Evolutionary conservation across 2,329 filamentous ascomycete genomes (phyloP).

Genomic region (Aspergillus sp.): DNA sequence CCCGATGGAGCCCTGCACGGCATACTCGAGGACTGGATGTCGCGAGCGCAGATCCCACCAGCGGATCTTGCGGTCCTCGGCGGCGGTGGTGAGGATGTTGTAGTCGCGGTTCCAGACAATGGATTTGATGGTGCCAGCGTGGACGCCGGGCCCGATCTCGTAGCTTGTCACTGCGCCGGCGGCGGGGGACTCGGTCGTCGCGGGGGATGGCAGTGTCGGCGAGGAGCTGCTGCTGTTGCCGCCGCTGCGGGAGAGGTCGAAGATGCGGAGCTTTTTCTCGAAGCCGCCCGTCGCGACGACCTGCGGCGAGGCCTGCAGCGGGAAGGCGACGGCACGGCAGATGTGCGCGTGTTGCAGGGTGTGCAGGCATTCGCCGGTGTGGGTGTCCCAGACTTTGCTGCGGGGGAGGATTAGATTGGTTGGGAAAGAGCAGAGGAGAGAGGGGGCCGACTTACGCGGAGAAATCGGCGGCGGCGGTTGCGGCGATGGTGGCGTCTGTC

Average conservation of each 20-base stretch:
- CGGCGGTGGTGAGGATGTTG: slow-evolving; percentile 85
- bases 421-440: slow-evolving; percentile 1
- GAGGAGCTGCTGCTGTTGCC: slow-evolving; percentile 35
- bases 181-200: slow-evolving; percentile 34
- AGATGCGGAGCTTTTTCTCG: slow-evolving; percentile 95
- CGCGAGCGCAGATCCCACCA: slow-evolving; percentile 89
- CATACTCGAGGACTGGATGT: slow-evolving; percentile 70
- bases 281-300: slow-evolving; percentile 88
- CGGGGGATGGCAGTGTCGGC: slow-evolving; percentile 37
- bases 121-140: slow-evolving; percentile 87
- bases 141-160: slow-evolving; percentile 82
- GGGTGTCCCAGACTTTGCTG: slow-evolving; percentile 96
- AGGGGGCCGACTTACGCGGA: slow-evolving; percentile 66
- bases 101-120: slow-evolving; percentile 91
- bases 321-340: slow-evolving; percentile 88
- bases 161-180: slow-evolving; percentile 62
- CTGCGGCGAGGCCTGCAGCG: slow-evolving; percentile 71
- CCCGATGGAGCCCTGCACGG: slow-evolving; percentile 80
- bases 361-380: slow-evolving; percentile 83
- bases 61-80: slow-evolving; percentile 83
- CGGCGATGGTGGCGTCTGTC: slow-evolving; percentile 80
- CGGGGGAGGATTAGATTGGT: slow-evolving; percentile 7
- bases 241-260: slow-evolving; percentile 68
- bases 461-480: slow-evolving; percentile 94
- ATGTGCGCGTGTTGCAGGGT: slow-evolving; percentile 93